Evolutionary conservation across 2,329 filamentous ascomycete genomes (phyloP).

Genomic region (Knufia fluminis): DNA sequence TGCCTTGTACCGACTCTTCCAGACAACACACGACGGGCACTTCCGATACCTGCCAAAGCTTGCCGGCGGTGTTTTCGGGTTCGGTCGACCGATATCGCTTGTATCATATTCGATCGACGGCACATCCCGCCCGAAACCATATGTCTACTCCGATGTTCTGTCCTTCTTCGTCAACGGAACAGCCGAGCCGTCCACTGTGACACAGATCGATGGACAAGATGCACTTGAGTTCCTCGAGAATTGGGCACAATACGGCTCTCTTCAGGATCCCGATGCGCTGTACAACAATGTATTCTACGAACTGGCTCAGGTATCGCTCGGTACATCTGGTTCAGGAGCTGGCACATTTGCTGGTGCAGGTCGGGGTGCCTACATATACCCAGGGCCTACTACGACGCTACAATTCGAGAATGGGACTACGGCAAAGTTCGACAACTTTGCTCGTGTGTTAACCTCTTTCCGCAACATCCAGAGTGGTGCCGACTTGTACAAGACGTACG

Average conservation of each 20-base stretch:
- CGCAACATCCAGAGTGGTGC: slow-evolving; percentile 30
- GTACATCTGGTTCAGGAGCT: slow-evolving; percentile 1
- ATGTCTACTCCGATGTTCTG: slow-evolving; percentile 7
- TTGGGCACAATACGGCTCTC: slow-evolving; percentile 14
- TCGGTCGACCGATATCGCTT: slow-evolving; percentile 13
- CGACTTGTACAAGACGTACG: slow-evolving; percentile 33
- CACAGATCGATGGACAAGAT: slow-evolving; percentile 26
- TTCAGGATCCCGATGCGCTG: slow-evolving; percentile 27
- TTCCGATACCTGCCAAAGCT: slow-evolving; percentile 26
- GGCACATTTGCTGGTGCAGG: slow-evolving; percentile 8
- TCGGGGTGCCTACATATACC: slow-evolving; percentile 20
- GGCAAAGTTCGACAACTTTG: slow-evolving; percentile 22
- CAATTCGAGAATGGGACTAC: slow-evolving; percentile 28
- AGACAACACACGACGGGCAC: slow-evolving; percentile 56
- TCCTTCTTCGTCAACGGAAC: slow-evolving; percentile 1
- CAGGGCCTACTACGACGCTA: slow-evolving; percentile 24
- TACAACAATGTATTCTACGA: slow-evolving; percentile 28
- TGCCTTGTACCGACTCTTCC: slow-evolving; percentile 46
- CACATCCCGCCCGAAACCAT: slow-evolving; percentile 9
- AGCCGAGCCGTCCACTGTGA: slow-evolving; percentile 24
- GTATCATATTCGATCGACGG: slow-evolving; percentile 11
- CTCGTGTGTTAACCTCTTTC: slow-evolving; percentile 25
- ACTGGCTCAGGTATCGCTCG: background rate
- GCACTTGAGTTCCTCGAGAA: slow-evolving; percentile 23
- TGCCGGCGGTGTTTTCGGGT: slow-evolving; percentile 9